phyloP scores from a whole-genome alignment of 1,284 basidiomycete species.

The Trichosporon asahii region DNA sequence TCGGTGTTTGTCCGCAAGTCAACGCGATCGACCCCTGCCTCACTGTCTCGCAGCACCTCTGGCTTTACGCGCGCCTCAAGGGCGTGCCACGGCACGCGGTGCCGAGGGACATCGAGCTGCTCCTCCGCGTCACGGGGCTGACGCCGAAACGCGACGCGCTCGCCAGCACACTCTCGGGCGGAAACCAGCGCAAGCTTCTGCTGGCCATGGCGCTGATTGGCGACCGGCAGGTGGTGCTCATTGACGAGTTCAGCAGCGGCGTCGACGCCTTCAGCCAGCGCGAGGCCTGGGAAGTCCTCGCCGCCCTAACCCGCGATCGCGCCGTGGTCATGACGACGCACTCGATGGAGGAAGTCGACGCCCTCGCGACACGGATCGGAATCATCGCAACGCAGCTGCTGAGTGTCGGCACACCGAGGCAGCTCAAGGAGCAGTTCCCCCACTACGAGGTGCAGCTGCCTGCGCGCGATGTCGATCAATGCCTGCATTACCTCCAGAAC shows the following conservation, averaged over 20 bases:
- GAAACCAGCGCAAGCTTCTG: slow-evolving; percentile 73
- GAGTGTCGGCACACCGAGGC: slow-evolving; percentile 66
- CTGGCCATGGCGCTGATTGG: slow-evolving; percentile 75
- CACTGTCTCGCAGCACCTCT: slow-evolving; percentile 70
- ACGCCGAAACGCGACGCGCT: slow-evolving; percentile 63
- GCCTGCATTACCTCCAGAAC: slow-evolving; percentile 63
- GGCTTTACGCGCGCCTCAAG: slow-evolving; percentile 54
- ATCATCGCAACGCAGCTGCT: slow-evolving; percentile 67
- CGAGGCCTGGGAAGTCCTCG: slow-evolving; percentile 70
- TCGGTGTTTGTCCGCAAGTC: slow-evolving; percentile 78
- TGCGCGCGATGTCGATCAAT: slow-evolving; percentile 59
- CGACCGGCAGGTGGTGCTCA: slow-evolving; percentile 70
- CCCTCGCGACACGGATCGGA: slow-evolving; percentile 67
- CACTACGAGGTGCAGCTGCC: slow-evolving; percentile 75
- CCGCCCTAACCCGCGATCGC: slow-evolving; percentile 54
- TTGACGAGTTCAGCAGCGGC: slow-evolving; percentile 79
- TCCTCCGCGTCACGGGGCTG: slow-evolving; percentile 63
- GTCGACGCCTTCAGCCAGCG: slow-evolving; percentile 78
- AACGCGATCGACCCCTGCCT: slow-evolving; percentile 73
- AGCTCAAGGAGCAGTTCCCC: slow-evolving; percentile 63
- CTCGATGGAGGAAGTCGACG: slow-evolving; percentile 79
- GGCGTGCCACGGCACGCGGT: slow-evolving; percentile 61
- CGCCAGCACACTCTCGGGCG: slow-evolving; percentile 69
- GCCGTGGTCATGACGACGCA: slow-evolving; percentile 56
- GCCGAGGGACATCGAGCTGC: slow-evolving; percentile 57